Percentiles rank a stretch among this genome's conserved stretches.
Conservation (phyloP, 1,284 basidiomycete genomes). For the Psilocybe mexicana region DNA sequence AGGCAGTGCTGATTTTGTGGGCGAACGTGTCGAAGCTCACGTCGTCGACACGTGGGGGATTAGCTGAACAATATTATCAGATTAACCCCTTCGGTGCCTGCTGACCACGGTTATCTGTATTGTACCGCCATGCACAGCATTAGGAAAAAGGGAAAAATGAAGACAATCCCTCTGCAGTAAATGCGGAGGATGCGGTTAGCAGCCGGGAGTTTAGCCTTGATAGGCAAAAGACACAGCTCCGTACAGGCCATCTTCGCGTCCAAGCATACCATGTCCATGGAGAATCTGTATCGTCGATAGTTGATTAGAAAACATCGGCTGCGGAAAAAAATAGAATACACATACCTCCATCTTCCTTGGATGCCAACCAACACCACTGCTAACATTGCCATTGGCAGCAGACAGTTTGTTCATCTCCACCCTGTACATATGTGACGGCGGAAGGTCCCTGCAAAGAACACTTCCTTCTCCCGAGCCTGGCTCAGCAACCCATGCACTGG, state of each 20-base stretch:
- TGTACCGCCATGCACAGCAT: no score
- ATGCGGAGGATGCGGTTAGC: no score
- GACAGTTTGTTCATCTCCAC: conserved; percentile 73
- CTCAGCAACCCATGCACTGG: conserved; percentile 74
- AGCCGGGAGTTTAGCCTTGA: conserved; percentile 58
- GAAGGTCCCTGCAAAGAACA: conserved; percentile 62
- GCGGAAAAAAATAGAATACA: conserved; percentile 12
- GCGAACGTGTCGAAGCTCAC: no score
- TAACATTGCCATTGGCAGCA: conserved; percentile 85
- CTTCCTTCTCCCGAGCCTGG: conserved; percentile 34
- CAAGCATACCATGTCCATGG: conserved; percentile 87
- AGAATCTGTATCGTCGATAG: conserved; percentile 52
- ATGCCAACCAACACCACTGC: conserved; percentile 92
- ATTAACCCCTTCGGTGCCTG: no score
- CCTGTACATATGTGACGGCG: conserved; percentile 64
- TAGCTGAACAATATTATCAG: no score
- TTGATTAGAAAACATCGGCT: conserved; percentile 5
- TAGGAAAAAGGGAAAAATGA: no score
- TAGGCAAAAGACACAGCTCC: conserved; percentile 93
- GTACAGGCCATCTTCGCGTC: conserved; percentile 89
- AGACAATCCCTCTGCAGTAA: no score
- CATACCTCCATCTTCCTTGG: conserved; percentile 95
- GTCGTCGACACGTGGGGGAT: no score
- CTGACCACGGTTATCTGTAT: no score
- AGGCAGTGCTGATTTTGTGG: no score